Evolutionary conservation across 768 basidiomycete species (phyloP), one percentile per base, ranked within the genome.

Genomic region (Auricularia cornea): DNA sequence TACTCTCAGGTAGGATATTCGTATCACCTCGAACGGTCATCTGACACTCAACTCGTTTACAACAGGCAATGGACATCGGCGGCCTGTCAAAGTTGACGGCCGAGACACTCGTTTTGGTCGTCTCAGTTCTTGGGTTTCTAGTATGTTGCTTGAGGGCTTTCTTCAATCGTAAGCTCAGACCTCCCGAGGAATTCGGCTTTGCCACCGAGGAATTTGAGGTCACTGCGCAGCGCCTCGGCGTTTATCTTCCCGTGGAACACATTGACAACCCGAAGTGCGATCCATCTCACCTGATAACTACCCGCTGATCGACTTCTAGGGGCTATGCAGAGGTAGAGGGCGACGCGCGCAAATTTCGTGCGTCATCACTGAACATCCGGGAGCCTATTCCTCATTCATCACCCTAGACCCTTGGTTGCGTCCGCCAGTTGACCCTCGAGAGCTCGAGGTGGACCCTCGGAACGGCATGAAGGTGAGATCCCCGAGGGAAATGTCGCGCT

Each of bases 391-490:
- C 11, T 8, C 23, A 48, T 20, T 12, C 5, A 11, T 20, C 23
- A 2, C 54, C 54, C 12, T 3, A 57, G 54, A 94, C 71, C 82
- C 84, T 2, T 83, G 87, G 62, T 81, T 92, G 44, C 83, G 92
- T 48, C 87, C 87, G 12, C 91, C 90, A 2, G 87, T 92, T 32
- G 77, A 87, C 62, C 77, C 75, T n/a, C 75, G 80, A 56, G 91
- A 94, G 70, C 80, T 92, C 18, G 85, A 90, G 69, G 83, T 92
- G 38, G 90, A 94, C 68, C 76, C 78, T n/a, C 75, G 78, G 20
- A 90, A 84, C 2, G 90, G 90, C 2, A 92, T 92, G 90, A 91
- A 91, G 79, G 85, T 86, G 66, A 23, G 62, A 33, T n/a, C n/a
- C n/a, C n/a, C n/a, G n/a, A n/a, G n/a, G 35, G 10, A 38, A 8